Evolutionary conservation across 768 basidiomycete genomes (phyloP), one percentile per base, ranked within the genome.

Genomic region (Podaxis sp.): DNA sequence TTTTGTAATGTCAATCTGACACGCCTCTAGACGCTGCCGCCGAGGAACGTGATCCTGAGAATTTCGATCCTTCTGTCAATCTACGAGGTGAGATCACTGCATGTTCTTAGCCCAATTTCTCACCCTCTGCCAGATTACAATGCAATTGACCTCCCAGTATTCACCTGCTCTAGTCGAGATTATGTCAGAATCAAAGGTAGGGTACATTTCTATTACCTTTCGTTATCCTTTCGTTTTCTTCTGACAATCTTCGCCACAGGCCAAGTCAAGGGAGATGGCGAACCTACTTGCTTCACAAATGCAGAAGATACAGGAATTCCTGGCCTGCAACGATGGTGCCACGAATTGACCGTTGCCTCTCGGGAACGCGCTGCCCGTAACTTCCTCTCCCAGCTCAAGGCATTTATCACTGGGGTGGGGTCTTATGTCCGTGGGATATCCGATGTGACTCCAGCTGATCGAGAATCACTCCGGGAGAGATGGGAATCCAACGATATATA

Each of bases 201-300:
- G 70, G 38, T 59, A 15, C 40, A 43, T n/a, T n/a, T 7, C 25
- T 19, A 8, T 33, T 33, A 8, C 29, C 29, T 33, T 33, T 33
- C 29, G 8, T 9, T 9, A 9, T 33, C 29, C 19, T 24, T 22
- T 13, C 43, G 36, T 38, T 47, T 37, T 6, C n/a, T 33, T 24
- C 51, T 64, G 22, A 40, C 8, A 22, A 61, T 22, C 25, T 25
- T 37, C 57, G 40, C 13, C 55, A 15, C 29, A 85, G 85, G 80
- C 13, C 84, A 86, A 74, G 80, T 85, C 27, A 81, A 81, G 67
- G 85, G 85, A 27, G 86, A 88, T 59, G 85, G 86, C 13, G 80
- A 80, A 24, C 79, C 85, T 1, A 70, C 80, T 0, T 86, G 84
- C 66, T 87, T 86, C 72, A 76, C 79, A 46, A 78, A 80, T 60